Percentiles rank a stretch among this genome's conserved stretches.
Conservation (phyloP, 306 rosid genomes). For the Citrullus colocynthis region DNA sequence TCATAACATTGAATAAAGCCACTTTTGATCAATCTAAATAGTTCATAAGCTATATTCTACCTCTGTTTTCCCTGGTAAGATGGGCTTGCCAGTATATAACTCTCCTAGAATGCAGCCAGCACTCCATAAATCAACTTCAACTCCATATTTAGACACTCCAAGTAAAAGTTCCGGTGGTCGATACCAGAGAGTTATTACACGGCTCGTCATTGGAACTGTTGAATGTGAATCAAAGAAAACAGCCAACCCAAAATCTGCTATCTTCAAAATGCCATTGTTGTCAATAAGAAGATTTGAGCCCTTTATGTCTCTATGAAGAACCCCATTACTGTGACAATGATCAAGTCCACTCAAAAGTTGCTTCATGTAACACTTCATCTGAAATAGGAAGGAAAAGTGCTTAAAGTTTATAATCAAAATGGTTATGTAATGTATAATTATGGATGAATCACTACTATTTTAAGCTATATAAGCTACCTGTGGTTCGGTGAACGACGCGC, state of each 20-base stretch:
- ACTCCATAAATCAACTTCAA: constrained; percentile 89
- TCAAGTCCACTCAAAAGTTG: constrained; percentile 88
- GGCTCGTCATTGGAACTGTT: constrained; percentile 62
- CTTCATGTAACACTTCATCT: constrained; percentile 86
- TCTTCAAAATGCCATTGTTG: constrained; percentile 69
- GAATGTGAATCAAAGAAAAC: constrained; percentile 46
- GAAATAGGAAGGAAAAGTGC: constrained; percentile 7
- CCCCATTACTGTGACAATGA: constrained; percentile 81
- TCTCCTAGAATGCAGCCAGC: constrained; percentile 94
- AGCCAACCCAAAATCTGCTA: constrained; percentile 93
- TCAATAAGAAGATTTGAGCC: constrained; percentile 93
- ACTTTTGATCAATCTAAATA: background rate
- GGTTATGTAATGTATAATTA: background rate
- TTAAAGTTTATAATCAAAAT: background rate
- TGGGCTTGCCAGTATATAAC: constrained; percentile 70
- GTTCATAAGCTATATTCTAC: constrained; percentile 15
- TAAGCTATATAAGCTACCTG: constrained; percentile 38
- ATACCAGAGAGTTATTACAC: constrained; percentile 94
- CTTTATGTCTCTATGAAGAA: constrained; percentile 95
- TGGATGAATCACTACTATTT: background rate
- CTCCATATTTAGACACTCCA: constrained; percentile 78
- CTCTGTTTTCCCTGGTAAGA: constrained; percentile 96
- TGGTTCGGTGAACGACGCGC: constrained; percentile 63
- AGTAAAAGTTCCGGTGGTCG: constrained; percentile 94
- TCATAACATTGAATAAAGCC: background rate